A percentile compares a stretch with the other conserved stretches of the same genome.
Conservation (phyloP, 805 yeast genomes). For the Diddensiella transvaalensis region DNA sequence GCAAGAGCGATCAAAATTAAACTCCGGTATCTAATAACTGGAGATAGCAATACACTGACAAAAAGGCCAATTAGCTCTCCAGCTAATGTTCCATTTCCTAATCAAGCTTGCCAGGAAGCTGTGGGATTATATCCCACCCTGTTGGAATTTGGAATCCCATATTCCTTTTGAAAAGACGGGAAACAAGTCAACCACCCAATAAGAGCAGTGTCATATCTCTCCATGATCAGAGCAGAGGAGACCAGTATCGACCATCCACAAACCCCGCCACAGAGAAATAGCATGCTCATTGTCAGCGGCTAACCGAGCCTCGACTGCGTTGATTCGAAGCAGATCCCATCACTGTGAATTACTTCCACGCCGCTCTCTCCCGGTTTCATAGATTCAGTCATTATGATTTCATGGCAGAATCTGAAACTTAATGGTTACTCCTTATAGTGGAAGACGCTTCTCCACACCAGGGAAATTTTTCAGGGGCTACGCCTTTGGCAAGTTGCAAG, state of each 20-base stretch:
- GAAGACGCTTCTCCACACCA: too few relatives aligned
- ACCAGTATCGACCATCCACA: conserved; percentile 44
- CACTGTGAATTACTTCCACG: neutral
- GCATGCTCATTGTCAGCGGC: conserved; percentile 27
- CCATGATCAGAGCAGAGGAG: conserved; percentile 45
- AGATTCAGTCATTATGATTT: neutral
- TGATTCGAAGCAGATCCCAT: neutral
- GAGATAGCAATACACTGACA: conserved; percentile 42
- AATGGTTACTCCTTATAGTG: neutral
- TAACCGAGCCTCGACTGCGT: conserved; percentile 11
- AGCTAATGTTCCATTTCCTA: conserved; percentile 26
- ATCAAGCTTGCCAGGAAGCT: conserved; percentile 25
- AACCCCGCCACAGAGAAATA: conserved; percentile 34
- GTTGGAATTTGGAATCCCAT: conserved; percentile 31
- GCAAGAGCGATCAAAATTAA: conserved; percentile 36
- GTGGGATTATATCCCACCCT: conserved; percentile 1
- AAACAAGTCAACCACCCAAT: conserved; percentile 42
- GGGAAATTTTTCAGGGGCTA: too few relatives aligned
- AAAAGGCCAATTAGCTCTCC: conserved; percentile 46
- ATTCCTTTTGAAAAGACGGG: conserved; percentile 41
- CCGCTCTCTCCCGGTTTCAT: neutral
- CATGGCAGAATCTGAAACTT: neutral
- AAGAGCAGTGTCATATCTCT: conserved; percentile 45
- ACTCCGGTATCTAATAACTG: conserved; percentile 43
- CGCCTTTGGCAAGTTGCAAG: too few relatives aligned